Evolutionary conservation across 768 basidiomycete genomes (phyloP).

Genomic region (Gloeopeniophorella convolvens): DNA sequence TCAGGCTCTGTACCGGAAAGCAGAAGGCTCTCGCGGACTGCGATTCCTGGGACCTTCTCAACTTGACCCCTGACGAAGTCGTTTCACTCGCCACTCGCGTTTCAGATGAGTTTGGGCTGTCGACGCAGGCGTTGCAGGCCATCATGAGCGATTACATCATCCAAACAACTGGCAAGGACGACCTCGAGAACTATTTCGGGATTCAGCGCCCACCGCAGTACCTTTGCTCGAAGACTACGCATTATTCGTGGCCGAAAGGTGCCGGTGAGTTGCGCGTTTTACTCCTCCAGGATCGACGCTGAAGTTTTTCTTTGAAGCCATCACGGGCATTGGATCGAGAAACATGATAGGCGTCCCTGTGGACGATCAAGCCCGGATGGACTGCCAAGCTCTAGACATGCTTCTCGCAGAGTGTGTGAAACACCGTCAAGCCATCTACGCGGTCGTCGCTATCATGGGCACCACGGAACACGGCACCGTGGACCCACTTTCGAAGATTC

Average conservation of each 20-base stretch:
- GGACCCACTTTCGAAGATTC: constrained; percentile 35
- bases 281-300: not conserved
- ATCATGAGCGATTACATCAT: constrained; percentile 30
- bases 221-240: constrained; percentile 30
- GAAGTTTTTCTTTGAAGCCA: constrained; percentile 25
- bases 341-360: constrained; percentile 33
- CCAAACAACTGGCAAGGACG: constrained; percentile 34
- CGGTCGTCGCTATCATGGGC: constrained; percentile 39
- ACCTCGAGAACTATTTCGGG: constrained; percentile 23
- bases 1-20: constrained; percentile 25
- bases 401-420: constrained; percentile 28
- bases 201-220: constrained; percentile 25
- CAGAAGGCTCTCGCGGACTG: constrained; percentile 28
- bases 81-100: constrained; percentile 34
- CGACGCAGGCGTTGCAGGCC: constrained; percentile 27
- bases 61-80: constrained; percentile 30
- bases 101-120: constrained; percentile 30
- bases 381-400: constrained; percentile 25
- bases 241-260: constrained; percentile 45
- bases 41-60: constrained; percentile 37
- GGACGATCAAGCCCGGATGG: constrained; percentile 33
- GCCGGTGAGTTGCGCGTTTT: constrained; percentile 30
- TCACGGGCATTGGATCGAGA: constrained; percentile 37
- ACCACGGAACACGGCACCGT: constrained; percentile 39
- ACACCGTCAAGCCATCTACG: constrained; percentile 33